Base-by-base conservation (phyloP, 2,329 filamentous ascomycete species). In the Microdochium nivale region DNA sequence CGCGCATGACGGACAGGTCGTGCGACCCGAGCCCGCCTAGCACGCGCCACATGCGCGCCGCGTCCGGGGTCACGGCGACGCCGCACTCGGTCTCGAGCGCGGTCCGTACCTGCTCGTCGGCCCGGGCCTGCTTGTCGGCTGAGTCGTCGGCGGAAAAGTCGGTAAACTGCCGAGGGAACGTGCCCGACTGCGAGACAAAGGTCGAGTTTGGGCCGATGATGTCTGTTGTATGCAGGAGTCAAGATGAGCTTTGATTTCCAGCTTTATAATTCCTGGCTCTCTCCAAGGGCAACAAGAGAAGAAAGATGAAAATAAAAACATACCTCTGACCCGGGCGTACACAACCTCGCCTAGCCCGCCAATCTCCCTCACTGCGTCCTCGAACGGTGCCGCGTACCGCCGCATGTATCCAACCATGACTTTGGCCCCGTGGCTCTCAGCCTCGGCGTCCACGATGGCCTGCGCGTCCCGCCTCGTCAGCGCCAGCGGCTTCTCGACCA, bases 331-430 rank as follows among this genome's bases (percentile, higher is more conserved):
- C 2, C 78, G 64, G 2, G 75, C 79, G 58, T 82, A 81, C 24
- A 72, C 62, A 13, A 83, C 75, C 47, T 70, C 65, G 0, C 65
- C 69, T 2, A 80, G 69, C 0, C 58, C 62, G 0, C 63, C 70
- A 8, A 83, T 63, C 57, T 83, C 79, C 8, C 67, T 62, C 51
- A 81, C 72, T 0, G 75, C 70, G 24, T 74, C 65, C 4, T 67
- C 64, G 56, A 79, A 80, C 2, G 70, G 68, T 0, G 75, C 65
- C 1, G 79, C 78, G 60, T 81, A 80, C 47, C 79, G 68, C 30
- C 79, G 67, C 68, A 80, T 80, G 56, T 79, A 81, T 2, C 77
- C 78, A 1, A 83, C 75, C 56, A 82, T 78, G 3, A 81, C 69
- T 27, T 62, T 69, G 2, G 65, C 60, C 0, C 69, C 69, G 27